phyloP scores from a whole-genome alignment of 2,329 filamentous ascomycete genomes.

The Aureobasidium vineae region DNA sequence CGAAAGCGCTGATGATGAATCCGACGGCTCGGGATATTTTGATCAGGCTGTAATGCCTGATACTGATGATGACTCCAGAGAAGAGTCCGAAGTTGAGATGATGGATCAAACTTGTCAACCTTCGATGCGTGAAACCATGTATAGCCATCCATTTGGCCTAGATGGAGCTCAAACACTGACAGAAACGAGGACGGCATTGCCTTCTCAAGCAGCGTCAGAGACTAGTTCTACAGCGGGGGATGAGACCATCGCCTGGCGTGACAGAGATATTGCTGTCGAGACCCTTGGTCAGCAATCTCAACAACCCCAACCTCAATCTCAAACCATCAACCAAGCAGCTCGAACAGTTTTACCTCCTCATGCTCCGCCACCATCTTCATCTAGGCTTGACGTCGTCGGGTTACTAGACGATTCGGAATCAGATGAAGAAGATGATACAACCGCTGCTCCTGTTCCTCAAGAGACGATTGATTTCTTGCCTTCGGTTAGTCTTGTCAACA shows the following conservation, averaged over 20 bases:
- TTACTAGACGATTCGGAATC: conserved; percentile 29
- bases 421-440: conserved; percentile 29
- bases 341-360: conserved; percentile 30
- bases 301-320: neutral
- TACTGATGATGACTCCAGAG: neutral
- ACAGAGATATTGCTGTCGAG: conserved; percentile 26
- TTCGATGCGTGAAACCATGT: conserved; percentile 15
- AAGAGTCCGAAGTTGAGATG: neutral
- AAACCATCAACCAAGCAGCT: conserved; percentile 3
- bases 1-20: conserved; percentile 14
- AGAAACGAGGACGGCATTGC: conserved; percentile 1
- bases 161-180: neutral
- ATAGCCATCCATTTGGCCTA: conserved; percentile 16
- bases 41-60: neutral
- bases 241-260: conserved; percentile 18
- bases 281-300: conserved; percentile 3
- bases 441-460: neutral
- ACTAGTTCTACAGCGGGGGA: neutral
- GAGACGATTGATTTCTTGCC: neutral
- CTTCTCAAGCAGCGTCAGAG: neutral
- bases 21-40: neutral
- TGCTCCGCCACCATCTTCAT: neutral
- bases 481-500: neutral
- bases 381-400: conserved; percentile 15
- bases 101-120: conserved; percentile 11